Evolutionary conservation across 371 early-diverging fungal genomes (phyloP), one percentile per base, ranked within the genome.

Genomic region (Gilbertella persicaria): DNA sequence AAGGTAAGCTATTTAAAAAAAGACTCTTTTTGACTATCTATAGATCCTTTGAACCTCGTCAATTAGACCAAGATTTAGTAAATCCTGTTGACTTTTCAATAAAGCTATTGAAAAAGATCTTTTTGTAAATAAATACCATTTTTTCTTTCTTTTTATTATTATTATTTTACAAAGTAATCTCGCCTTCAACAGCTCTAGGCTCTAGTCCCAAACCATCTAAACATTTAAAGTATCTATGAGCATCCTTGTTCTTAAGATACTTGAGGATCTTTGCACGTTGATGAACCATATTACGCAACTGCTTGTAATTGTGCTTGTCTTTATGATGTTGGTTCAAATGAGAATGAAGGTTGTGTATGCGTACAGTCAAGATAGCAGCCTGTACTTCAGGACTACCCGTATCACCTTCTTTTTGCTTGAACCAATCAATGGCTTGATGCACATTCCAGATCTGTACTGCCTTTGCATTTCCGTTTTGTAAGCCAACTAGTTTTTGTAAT

Each of bases 381-480:
- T 97, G 96, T 23, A 95, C 97, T 73, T 94, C 95, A 13, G 95
- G 83, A 56, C 91, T 92, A 19, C 96, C 97, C 4, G 96, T 92
- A 69, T 97, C 96, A 14, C 82, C 83, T 36, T 84, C 84, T 35
- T 71, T 73, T 54, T 87, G 70, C 35, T 88, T 88, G 74, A 96
- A 95, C 65, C 88, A 71, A 45, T 89, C 87, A 21, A 94, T 72
- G 5, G 91, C 86, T 47, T 84, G 71, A 57, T 77, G 75, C 33
- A 85, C 71, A 66, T 97, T 97, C 78, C 84, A 91, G 42, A 87
- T 72, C 51, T 75, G 72, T 24, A 94, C 80, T 51, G 84, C 85
- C 58, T 85, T 84, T 48, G 84, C 80, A 61, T 83, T 87, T 17
- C 88, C 87, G 56, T 92, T 94, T 53, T 90, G 87, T 52, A 97